Evolutionary conservation across 1,139 yeast genomes (phyloP).

Genomic region (Sugiyamaella pinicola): DNA sequence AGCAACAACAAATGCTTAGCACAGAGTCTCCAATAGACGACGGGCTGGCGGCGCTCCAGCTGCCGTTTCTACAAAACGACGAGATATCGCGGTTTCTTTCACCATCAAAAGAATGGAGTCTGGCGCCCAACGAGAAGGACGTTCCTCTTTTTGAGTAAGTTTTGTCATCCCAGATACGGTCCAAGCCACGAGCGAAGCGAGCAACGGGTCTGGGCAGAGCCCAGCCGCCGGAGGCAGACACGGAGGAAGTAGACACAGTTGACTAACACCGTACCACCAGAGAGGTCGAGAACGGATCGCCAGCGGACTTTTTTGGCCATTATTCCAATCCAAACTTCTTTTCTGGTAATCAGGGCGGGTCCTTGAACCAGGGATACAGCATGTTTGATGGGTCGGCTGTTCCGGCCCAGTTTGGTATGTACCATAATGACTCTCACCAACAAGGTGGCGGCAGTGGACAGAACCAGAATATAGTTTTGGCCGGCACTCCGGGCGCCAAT

Average conservation of each 20-base stretch:
- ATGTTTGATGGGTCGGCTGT: slow-evolving; percentile 6
- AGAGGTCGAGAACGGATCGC: slow-evolving; percentile 30
- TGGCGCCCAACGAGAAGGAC: slow-evolving; percentile 28
- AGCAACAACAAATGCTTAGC: slow-evolving; percentile 1
- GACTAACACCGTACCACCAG: slow-evolving; percentile 16
- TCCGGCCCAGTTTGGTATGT: slow-evolving; percentile 8
- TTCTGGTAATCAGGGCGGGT: slow-evolving; percentile 4
- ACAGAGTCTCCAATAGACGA: slow-evolving; percentile 27
- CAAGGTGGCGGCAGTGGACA: background rate
- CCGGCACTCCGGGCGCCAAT: too few species aligned
- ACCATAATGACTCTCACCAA: background rate
- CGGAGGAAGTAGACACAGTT: slow-evolving; percentile 1
- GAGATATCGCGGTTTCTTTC: slow-evolving; percentile 33
- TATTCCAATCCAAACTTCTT: slow-evolving; percentile 25
- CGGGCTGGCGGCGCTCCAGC: slow-evolving; percentile 33
- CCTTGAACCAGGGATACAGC: slow-evolving; percentile 8
- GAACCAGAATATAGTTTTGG: background rate
- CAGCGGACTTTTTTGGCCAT: slow-evolving; percentile 36
- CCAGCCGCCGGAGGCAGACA: too few species aligned
- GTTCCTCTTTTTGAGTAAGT: slow-evolving; percentile 28
- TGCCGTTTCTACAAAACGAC: slow-evolving; percentile 33
- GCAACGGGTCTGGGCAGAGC: slow-evolving; percentile 10
- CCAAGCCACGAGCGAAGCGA: too few species aligned
- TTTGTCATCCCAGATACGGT: too few species aligned
- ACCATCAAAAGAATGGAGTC: slow-evolving; percentile 34